Evolutionary conservation across 352 stramenopile genomes (phyloP).

Genomic region (Pythium guiyangense): DNA sequence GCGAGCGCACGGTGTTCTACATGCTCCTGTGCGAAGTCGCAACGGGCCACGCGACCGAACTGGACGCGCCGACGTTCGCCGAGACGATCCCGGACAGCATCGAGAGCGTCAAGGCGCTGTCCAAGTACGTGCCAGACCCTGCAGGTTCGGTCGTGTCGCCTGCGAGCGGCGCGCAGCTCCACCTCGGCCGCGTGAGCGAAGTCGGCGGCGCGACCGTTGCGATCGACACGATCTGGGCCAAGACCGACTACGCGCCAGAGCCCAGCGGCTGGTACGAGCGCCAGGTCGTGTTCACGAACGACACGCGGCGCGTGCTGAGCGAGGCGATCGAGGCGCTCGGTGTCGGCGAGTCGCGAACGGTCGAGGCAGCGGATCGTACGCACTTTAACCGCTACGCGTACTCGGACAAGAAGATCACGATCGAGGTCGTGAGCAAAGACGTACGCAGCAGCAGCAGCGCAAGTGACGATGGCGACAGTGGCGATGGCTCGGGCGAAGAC

Average conservation of each 20-base stretch:
- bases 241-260: conserved; percentile 25
- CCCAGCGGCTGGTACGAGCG: conserved; percentile 35
- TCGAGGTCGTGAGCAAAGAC: conserved; percentile 41
- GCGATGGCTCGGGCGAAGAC: neutral
- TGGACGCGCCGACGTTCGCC: conserved; percentile 26
- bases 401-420: conserved; percentile 23
- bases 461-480: neutral
- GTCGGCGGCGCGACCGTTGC: conserved; percentile 44
- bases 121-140: conserved; percentile 46
- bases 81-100: conserved; percentile 38
- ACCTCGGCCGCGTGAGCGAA: conserved; percentile 42
- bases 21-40: conserved; percentile 72
- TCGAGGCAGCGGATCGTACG: conserved; percentile 32
- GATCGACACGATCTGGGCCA: conserved; percentile 46
- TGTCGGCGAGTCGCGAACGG: conserved; percentile 29
- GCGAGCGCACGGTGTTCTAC: conserved; percentile 53
- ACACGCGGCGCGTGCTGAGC: conserved; percentile 32
- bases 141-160: conserved; percentile 46
- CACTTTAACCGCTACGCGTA: conserved; percentile 21
- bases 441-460: too few species aligned
- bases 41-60: conserved; percentile 34
- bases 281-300: conserved; percentile 26
- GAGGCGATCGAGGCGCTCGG: conserved; percentile 38
- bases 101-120: conserved; percentile 55
- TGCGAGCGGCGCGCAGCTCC: conserved; percentile 39